Evolutionary conservation across 495 filamentous ascomycete species (phyloP).

Genomic region (Geopyxis carbonaria): DNA sequence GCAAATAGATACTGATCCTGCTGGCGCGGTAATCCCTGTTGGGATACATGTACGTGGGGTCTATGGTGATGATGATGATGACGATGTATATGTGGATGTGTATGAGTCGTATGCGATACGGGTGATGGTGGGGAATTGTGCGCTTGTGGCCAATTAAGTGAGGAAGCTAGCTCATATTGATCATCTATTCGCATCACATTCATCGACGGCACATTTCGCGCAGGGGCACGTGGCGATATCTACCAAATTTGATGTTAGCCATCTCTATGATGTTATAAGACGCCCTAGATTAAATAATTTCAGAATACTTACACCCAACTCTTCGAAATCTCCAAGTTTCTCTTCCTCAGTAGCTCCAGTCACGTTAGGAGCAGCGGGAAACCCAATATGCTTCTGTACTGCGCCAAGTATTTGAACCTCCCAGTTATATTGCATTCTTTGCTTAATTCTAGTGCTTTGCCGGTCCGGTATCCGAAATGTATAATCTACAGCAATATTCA

Average conservation of each 20-base stretch:
- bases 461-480: slow-evolving; percentile 49
- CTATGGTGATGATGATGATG: slow-evolving; percentile 20
- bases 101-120: slow-evolving; percentile 18
- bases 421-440: slow-evolving; percentile 75
- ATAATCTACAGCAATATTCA: slow-evolving; percentile 15
- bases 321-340: slow-evolving; percentile 69
- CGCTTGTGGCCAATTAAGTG: slow-evolving; percentile 14
- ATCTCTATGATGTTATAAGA: slow-evolving; percentile 5
- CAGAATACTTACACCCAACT: slow-evolving; percentile 59
- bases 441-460: slow-evolving; percentile 51
- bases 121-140: slow-evolving; percentile 21
- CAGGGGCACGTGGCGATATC: slow-evolving; percentile 24
- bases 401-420: slow-evolving; percentile 84
- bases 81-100: slow-evolving; percentile 23
- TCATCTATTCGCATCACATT: slow-evolving; percentile 21
- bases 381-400: slow-evolving; percentile 83
- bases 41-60: background rate
- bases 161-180: slow-evolving; percentile 15
- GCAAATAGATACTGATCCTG: slow-evolving; percentile 4
- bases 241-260: slow-evolving; percentile 14
- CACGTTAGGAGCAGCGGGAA: slow-evolving; percentile 82
- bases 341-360: slow-evolving; percentile 51
- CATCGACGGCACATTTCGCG: slow-evolving; percentile 17
- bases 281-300: slow-evolving; percentile 8
- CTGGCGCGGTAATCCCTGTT: slow-evolving; percentile 2